Conservation (phyloP, 2,329 filamentous ascomycete species). For the Arthrobotrys entomopaga region DNA sequence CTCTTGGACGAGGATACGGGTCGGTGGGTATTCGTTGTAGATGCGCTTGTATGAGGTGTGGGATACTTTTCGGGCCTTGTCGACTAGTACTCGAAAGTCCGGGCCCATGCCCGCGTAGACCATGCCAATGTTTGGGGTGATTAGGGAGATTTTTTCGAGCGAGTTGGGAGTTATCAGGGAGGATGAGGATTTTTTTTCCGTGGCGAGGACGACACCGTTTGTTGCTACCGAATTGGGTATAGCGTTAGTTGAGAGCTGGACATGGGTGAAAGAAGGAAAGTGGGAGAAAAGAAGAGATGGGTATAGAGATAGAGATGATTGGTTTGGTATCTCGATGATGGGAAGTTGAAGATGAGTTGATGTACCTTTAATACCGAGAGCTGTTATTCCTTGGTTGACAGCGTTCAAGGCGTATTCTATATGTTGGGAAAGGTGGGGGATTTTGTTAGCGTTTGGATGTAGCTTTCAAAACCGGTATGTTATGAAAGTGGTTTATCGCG, state of each 20-base stretch:
- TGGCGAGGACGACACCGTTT: conserved; percentile 97
- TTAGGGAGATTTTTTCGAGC: conserved; percentile 94
- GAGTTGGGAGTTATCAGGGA: conserved; percentile 95
- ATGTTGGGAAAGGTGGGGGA: conserved; percentile 2
- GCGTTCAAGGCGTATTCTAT: conserved; percentile 98
- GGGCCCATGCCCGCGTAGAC: conserved; percentile 99
- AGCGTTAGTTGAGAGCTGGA: conserved; percentile 51
- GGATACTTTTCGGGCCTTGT: conserved; percentile 97
- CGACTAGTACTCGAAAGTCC: conserved; percentile 96
- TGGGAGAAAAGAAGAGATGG: conserved; percentile 7
- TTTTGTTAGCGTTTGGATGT: conserved; percentile 19
- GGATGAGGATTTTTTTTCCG: conserved; percentile 99
- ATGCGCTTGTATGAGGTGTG: conserved; percentile 99
- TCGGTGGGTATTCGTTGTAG: conserved; percentile 99
- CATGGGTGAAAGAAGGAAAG: conserved; percentile 10
- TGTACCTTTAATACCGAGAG: conserved; percentile 95
- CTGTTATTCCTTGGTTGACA: conserved; percentile 98
- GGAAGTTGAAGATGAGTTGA: not conserved
- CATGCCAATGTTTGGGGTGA: conserved; percentile 99
- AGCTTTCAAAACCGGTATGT: not conserved
- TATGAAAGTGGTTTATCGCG: conserved; percentile 55
- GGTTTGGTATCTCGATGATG: not conserved
- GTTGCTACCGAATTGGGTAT: conserved; percentile 72
- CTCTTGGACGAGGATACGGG: conserved; percentile 97
- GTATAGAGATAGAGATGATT: not conserved